Conservation (phyloP, 208 protist species). For the Wallacemonas rigidus region DNA sequence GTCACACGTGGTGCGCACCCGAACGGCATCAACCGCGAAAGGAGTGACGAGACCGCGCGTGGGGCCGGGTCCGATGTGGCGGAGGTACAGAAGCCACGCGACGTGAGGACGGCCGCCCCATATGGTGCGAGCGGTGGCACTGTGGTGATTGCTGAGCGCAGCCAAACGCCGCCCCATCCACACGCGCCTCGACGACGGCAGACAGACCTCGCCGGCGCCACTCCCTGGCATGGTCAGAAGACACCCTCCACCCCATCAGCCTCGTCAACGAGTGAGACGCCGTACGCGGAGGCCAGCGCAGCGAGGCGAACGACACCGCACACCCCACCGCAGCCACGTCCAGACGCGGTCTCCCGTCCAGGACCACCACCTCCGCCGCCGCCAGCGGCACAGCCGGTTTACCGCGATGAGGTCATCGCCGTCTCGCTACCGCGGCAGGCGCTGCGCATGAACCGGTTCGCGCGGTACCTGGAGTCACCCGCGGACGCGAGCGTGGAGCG, state of each 20-base stretch:
- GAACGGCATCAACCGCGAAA: neutral
- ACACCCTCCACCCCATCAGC: no score
- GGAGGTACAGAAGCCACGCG: neutral
- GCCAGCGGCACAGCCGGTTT: neutral
- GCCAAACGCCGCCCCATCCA: neutral
- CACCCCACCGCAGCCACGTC: neutral
- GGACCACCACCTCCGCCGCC: neutral
- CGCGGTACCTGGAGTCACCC: neutral
- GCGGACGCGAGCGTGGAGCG: neutral
- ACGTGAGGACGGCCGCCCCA: neutral
- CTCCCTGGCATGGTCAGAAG: constrained; percentile 2
- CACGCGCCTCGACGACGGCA: neutral
- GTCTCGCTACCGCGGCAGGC: constrained; percentile 11
- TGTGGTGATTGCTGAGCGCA: neutral
- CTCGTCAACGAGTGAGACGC: no score
- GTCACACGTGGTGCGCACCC: neutral
- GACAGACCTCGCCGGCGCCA: neutral
- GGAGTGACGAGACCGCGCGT: no score
- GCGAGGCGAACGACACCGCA: no score
- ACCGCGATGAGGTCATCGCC: neutral
- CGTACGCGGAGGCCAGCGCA: no score
- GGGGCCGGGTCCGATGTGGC: neutral
- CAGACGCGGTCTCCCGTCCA: neutral
- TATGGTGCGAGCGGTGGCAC: neutral
- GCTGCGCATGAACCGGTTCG: constrained; percentile 8